A percentile compares a stretch with the other conserved stretches of the same genome.
These are phyloP conservation scores for Chlorociboria aeruginascens DNA, from an alignment of 495 filamentous ascomycete species.

Conservation along the genomic window DNA sequence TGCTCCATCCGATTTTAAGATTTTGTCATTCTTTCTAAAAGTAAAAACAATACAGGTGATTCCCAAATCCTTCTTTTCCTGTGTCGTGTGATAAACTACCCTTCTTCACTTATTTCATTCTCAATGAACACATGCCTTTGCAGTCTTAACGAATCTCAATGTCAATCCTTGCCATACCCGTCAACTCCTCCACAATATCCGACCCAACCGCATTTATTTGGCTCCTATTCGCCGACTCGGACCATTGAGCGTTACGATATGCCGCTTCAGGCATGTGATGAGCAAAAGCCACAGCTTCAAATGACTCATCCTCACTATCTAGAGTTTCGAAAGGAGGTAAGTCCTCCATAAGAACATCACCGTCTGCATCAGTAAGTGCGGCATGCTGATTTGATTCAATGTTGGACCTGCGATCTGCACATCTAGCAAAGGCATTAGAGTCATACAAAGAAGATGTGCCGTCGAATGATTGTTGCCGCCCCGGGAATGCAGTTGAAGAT, in stretches of 20 bases:
- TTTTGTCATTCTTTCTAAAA: too few relatives aligned
- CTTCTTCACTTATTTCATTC: too few relatives aligned
- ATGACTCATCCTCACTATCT: neutral
- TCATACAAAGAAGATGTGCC: slow-evolving; percentile 1
- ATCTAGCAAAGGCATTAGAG: neutral
- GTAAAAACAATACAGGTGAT: too few relatives aligned
- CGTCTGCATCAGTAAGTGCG: slow-evolving; percentile 22
- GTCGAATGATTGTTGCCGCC: slow-evolving; percentile 10
- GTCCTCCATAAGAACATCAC: slow-evolving; percentile 40
- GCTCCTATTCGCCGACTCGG: neutral
- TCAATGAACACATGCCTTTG: too few relatives aligned
- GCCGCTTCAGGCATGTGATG: neutral
- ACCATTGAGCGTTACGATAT: neutral
- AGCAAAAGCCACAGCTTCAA: neutral
- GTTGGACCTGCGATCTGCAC: neutral
- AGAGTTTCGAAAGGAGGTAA: neutral
- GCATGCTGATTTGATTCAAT: neutral
- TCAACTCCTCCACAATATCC: slow-evolving; percentile 7
- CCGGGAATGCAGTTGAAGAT: neutral
- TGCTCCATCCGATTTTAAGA: too few relatives aligned
- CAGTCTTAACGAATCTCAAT: slow-evolving; percentile 12
- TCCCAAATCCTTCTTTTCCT: too few relatives aligned
- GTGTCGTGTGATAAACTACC: too few relatives aligned
- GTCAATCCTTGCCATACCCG: slow-evolving; percentile 13
- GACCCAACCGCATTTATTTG: neutral